phyloP scores from a whole-genome alignment of 345 rosid species.

The Balakata baccata region DNA sequence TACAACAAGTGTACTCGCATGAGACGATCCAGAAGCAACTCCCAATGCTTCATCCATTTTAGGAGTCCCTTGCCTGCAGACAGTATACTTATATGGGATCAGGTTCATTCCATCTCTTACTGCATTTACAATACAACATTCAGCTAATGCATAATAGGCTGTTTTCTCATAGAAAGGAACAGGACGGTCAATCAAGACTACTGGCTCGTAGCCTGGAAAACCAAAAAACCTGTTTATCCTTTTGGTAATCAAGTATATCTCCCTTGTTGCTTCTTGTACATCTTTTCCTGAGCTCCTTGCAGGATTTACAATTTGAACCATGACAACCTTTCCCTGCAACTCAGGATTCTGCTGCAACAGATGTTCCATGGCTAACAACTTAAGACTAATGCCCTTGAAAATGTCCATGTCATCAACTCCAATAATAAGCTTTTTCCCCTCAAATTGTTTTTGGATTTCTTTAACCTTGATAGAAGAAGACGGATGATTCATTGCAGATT shows the following conservation, averaged over 20 bases:
- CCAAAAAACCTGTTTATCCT: conserved; percentile 35
- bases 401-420: conserved; percentile 54
- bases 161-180: conserved; percentile 39
- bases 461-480: conserved; percentile 31
- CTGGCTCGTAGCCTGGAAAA: conserved; percentile 38
- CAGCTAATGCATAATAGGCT: conserved; percentile 46
- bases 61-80: conserved; percentile 42
- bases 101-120: conserved; percentile 52
- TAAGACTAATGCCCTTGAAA: conserved; percentile 45
- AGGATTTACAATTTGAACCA: conserved; percentile 47
- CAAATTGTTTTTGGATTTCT: conserved; percentile 36
- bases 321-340: conserved; percentile 34
- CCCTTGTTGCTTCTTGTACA: conserved; percentile 33
- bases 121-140: conserved; percentile 44
- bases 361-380: conserved; percentile 41
- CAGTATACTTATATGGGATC: conserved; percentile 40
- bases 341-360: conserved; percentile 33
- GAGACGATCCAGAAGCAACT: conserved; percentile 19
- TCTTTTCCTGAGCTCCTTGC: conserved; percentile 45
- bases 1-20: conserved; percentile 40
- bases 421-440: conserved; percentile 34
- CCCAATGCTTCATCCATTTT: conserved; percentile 35
- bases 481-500: conserved; percentile 35
- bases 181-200: conserved; percentile 37
- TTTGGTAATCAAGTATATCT: conserved; percentile 22